Percentiles rank a stretch among this genome's conserved stretches.
Conservation (phyloP, 345 rosid species). For the Salix arbutifolia region DNA sequence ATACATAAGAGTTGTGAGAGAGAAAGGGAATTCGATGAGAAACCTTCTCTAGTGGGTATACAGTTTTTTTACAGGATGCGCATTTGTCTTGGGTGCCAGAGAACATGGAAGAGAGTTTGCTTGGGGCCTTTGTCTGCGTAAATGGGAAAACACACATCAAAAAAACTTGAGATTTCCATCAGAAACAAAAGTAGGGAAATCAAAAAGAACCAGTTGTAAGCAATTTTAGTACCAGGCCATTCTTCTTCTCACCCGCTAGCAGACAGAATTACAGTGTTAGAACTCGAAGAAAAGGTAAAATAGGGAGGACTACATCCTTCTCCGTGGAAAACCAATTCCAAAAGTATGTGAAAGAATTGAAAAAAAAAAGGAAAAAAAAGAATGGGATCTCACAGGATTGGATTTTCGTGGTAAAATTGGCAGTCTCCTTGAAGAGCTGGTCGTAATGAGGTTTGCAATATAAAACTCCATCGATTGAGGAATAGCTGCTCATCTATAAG, state of each 20-base stretch:
- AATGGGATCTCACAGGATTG: conserved; percentile 28
- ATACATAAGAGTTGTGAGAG: background rate
- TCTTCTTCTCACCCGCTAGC: conserved; percentile 45
- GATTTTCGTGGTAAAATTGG: conserved; percentile 47
- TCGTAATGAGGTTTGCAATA: conserved; percentile 89
- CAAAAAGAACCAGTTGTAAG: background rate
- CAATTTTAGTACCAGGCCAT: conserved; percentile 25
- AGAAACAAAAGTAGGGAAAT: background rate
- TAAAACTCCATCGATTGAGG: conserved; percentile 64
- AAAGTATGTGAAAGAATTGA: background rate
- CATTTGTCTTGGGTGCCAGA: conserved; percentile 54
- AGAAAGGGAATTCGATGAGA: background rate
- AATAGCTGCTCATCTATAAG: conserved; percentile 59
- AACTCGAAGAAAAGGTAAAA: background rate
- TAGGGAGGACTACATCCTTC: background rate
- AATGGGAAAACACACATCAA: background rate
- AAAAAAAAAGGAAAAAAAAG: background rate
- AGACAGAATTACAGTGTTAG: background rate
- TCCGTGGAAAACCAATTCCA: background rate
- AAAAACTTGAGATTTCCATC: background rate
- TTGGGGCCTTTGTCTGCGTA: conserved; percentile 39
- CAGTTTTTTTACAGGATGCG: conserved; percentile 39
- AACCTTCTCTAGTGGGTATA: conserved; percentile 54
- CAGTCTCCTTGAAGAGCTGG: conserved; percentile 70
- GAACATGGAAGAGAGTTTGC: conserved; percentile 43